Evolutionary conservation across 371 early-diverging fungal species (phyloP).

Genomic region (Lichtheimia ramosa): DNA sequence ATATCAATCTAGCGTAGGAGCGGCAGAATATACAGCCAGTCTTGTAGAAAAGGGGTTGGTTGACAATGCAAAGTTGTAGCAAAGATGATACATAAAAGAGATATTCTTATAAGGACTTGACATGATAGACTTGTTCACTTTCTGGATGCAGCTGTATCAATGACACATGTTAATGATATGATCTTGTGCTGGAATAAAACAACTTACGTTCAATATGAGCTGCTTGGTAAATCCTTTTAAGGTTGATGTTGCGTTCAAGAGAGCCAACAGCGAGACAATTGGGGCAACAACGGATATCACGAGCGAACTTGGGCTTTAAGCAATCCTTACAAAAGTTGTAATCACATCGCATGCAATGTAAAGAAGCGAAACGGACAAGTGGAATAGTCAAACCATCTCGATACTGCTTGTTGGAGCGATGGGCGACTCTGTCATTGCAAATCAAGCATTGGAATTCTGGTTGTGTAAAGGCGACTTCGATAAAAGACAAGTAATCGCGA

Average conservation of each 20-base stretch:
- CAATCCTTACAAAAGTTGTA: slow-evolving; percentile 4
- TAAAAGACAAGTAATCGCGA: slow-evolving; percentile 9
- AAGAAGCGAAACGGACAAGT: not conserved
- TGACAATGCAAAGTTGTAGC: slow-evolving; percentile 3
- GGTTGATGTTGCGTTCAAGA: not conserved
- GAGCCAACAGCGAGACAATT: not conserved
- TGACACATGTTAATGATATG: too few species aligned
- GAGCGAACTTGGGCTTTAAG: not conserved
- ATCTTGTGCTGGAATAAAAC: too few species aligned
- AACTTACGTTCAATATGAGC: not conserved
- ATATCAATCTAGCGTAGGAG: slow-evolving; percentile 75
- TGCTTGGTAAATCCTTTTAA: not conserved
- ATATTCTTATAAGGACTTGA: too few species aligned
- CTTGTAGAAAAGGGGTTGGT: slow-evolving; percentile 42
- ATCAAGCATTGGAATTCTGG: slow-evolving; percentile 11
- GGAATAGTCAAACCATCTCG: slow-evolving; percentile 4
- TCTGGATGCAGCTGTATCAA: too few species aligned
- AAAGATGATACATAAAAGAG: too few species aligned
- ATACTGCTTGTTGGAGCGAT: not conserved
- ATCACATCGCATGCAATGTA: slow-evolving; percentile 8
- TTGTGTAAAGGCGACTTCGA: slow-evolving; percentile 10
- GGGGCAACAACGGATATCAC: not conserved
- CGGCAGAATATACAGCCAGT: slow-evolving; percentile 49
- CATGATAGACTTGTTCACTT: too few species aligned
- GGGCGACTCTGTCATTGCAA: not conserved